Base-by-base conservation (phyloP, 306 rosid genomes). In the Vigna unguiculata region DNA sequence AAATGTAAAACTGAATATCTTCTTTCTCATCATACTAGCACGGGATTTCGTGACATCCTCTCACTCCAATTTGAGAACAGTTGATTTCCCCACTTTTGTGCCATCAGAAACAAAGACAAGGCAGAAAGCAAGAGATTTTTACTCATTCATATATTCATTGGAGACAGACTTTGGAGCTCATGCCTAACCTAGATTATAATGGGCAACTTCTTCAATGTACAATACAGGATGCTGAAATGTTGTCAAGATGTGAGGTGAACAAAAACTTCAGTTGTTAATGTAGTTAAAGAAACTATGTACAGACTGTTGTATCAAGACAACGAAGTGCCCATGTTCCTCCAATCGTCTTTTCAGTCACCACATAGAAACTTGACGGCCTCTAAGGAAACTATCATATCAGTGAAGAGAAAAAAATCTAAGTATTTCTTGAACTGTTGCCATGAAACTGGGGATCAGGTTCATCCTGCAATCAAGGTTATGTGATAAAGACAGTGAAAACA, bases 361-460 rank as follows among this genome's bases (percentile, higher is more conserved):
- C 24, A 25, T 8, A 9, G 58, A 64, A 74, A 45, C 41, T 43
- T 70, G 61, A 69, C 48, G 64, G 53, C 53, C 72, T 78, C 52
- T 36, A 49, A 69, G 41, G 48, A 49, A 74, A 53, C 68, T 57
- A 53, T 70, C 82, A 60, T 38, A 24, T 63, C 75, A 19, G 69
- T 72, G 74, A 70, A 52, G 79, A 72, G n/a, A 21, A 19, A 61
- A 28, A 51, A 22, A 69, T 57, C 72, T 83, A 90, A n/a, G 88
- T 72, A 64, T 89, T 86, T 87, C 92, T 89, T 52, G 98, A 89
- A 86, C 83, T 61, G 73, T 82, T 85, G 64, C 87, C 91, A 78
- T 87, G 96, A 77, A 93, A 85, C 80, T 89, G 96, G 52, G 87
- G 80, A 69, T 89, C 89, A 7, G 88, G 74, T 28, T 86, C 94